These are phyloP conservation scores for Amanita pallidorosea DNA, from an alignment of 768 basidiomycete species.

Conservation along the genomic window DNA sequence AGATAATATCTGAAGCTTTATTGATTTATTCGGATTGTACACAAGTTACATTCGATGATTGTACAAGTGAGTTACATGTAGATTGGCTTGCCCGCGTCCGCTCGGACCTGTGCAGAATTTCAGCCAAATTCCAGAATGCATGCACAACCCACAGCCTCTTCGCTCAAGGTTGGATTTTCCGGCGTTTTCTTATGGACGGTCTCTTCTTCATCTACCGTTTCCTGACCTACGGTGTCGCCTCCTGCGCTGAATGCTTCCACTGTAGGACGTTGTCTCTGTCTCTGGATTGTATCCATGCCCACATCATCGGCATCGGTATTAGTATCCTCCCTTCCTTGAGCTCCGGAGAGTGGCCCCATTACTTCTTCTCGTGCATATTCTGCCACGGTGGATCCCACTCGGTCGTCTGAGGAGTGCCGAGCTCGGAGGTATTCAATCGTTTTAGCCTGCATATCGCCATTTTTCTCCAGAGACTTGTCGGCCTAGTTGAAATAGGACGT, in stretches of 20 bases:
- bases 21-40: not conserved
- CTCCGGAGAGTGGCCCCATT: slow-evolving; percentile 29
- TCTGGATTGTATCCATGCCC: not conserved
- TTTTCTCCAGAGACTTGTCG: slow-evolving; percentile 21
- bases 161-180: slow-evolving; percentile 2
- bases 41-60: not conserved
- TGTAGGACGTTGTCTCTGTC: not conserved
- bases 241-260: slow-evolving; percentile 4
- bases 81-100: slow-evolving; percentile 4
- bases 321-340: slow-evolving; percentile 18
- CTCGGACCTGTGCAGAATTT: not conserved
- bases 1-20: not conserved
- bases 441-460: slow-evolving; percentile 24
- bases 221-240: not conserved
- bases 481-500: slow-evolving; percentile 19
- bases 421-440: slow-evolving; percentile 32
- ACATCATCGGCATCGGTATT: not conserved
- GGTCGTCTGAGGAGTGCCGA: slow-evolving; percentile 24
- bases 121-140: not conserved
- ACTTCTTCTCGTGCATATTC: slow-evolving; percentile 32
- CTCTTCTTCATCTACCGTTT: slow-evolving; percentile 1
- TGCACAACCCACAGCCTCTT: slow-evolving; percentile 1
- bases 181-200: not conserved
- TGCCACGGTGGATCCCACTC: slow-evolving; percentile 22
- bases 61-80: not conserved